Evolutionary conservation across 2,329 filamentous ascomycete species (phyloP), one percentile per base, ranked within the genome.

Genomic region (Whalleya microplaca): DNA sequence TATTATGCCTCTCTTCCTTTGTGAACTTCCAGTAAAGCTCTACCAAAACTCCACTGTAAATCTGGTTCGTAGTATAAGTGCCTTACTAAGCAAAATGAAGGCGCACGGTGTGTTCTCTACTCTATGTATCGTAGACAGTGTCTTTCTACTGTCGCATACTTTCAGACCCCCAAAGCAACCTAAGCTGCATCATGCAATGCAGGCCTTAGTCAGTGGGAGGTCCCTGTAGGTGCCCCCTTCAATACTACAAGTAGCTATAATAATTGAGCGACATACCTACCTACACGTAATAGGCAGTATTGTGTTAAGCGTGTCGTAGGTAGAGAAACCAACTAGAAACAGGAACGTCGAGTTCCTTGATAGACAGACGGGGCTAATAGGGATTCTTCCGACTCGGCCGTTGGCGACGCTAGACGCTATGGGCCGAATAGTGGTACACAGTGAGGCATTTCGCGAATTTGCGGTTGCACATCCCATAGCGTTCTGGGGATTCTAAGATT

Each of bases 371-470:
- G n/a, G n/a, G n/a, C n/a, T n/a, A n/a, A n/a, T n/a, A n/a, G n/a
- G n/a, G n/a, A n/a, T n/a, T n/a, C n/a, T n/a, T n/a, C n/a, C n/a
- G n/a, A n/a, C n/a, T n/a, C n/a, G n/a, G n/a, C n/a, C n/a, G n/a
- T n/a, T n/a, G n/a, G n/a, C n/a, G 27, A 6, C 27, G 27, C 12
- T 12, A 12, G 6, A 29, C 27, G 5, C 12, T 29, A 12, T 12
- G 12, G 27, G 27, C 12, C 12, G 27, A 6, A 12, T 12, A 29
- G 27, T 29, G 27, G 6, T 6, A 27, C n/a, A 21, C 23, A 46
- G 42, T 49, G 48, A 55, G 47, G 47, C 43, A 55, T 51, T 51
- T 55, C 53, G 32, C 19, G 23, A 46, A 29, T 45, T 37, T 43
- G 32, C 53, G 47, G 23, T 21, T 23, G 44, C 48, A 3, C 12